A percentile compares a stretch with the other conserved stretches of the same genome.
Evolutionary conservation across 1,139 yeast genomes (phyloP).

Genomic region (Debaryomycetaceae sp.): DNA sequence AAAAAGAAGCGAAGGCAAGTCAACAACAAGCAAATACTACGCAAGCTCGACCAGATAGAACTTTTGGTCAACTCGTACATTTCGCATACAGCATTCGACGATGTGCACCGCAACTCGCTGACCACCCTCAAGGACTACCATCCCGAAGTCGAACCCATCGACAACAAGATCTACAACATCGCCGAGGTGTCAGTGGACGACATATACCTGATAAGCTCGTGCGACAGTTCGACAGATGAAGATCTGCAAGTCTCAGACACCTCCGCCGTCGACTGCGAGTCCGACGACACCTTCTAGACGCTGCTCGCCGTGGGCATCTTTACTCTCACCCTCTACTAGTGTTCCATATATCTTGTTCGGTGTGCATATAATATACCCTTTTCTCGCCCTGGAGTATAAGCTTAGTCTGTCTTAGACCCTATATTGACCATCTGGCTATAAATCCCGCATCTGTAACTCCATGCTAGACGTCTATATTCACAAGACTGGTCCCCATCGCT

Average conservation of each 20-base stretch:
- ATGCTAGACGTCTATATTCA: too few relatives aligned
- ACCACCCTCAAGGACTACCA: background rate
- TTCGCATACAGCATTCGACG: background rate
- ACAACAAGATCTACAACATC: constrained; percentile 16
- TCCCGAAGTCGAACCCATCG: background rate
- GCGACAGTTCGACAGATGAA: constrained; percentile 6
- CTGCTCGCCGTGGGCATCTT: background rate
- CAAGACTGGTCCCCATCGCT: background rate
- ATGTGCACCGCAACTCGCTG: background rate
- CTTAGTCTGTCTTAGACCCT: too few relatives aligned
- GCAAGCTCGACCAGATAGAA: background rate
- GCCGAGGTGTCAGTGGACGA: constrained; percentile 19
- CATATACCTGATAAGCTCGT: constrained; percentile 16
- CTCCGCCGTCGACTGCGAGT: constrained; percentile 9
- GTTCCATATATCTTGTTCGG: background rate
- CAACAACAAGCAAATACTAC: background rate
- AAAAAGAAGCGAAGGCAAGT: background rate
- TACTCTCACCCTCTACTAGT: too few relatives aligned
- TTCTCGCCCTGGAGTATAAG: too few relatives aligned
- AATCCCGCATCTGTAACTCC: too few relatives aligned
- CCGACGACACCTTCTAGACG: constrained; percentile 12
- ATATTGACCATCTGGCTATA: too few relatives aligned
- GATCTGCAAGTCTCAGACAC: background rate
- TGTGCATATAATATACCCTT: background rate
- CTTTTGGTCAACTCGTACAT: background rate